These are phyloP conservation scores for Spathaspora sp. DNA, from an alignment of 1,139 yeast species.

Conservation along the genomic window DNA sequence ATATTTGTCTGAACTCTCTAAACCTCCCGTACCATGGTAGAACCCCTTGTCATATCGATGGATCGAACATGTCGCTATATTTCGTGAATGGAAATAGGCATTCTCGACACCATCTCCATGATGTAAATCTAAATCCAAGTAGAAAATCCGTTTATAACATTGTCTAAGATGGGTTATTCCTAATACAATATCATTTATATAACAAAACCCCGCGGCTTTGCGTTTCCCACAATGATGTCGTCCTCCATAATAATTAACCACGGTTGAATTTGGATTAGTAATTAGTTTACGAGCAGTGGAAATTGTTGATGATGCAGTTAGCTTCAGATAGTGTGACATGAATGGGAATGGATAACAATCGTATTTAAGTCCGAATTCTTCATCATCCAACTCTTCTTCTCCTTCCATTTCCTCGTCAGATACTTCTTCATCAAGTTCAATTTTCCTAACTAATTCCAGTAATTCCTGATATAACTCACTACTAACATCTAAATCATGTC, in stretches of 20 bases:
- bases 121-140: constrained; percentile 72
- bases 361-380: constrained; percentile 30
- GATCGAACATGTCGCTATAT: constrained; percentile 60
- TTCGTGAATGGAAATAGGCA: constrained; percentile 57
- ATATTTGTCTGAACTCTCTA: constrained; percentile 29
- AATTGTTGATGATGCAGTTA: constrained; percentile 60
- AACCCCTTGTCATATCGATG: constrained; percentile 69
- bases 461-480: constrained; percentile 5
- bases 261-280: constrained; percentile 33
- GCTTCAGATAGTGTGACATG: constrained; percentile 49
- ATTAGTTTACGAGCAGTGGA: constrained; percentile 42
- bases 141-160: constrained; percentile 49
- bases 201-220: constrained; percentile 72
- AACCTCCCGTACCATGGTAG: constrained; percentile 69
- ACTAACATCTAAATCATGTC: constrained; percentile 16
- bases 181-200: constrained; percentile 65
- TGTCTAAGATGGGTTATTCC: constrained; percentile 50
- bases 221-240: constrained; percentile 65
- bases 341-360: constrained; percentile 68
- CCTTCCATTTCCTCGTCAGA: constrained; percentile 27
- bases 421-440: constrained; percentile 7
- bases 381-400: constrained; percentile 6
- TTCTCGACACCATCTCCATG: constrained; percentile 80
- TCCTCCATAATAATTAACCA: constrained; percentile 79
- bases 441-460: constrained; percentile 3